Evolutionary conservation across 2,329 filamentous ascomycete genomes (phyloP), one percentile per base, ranked within the genome.

Genomic region (Cercospora sp.): DNA sequence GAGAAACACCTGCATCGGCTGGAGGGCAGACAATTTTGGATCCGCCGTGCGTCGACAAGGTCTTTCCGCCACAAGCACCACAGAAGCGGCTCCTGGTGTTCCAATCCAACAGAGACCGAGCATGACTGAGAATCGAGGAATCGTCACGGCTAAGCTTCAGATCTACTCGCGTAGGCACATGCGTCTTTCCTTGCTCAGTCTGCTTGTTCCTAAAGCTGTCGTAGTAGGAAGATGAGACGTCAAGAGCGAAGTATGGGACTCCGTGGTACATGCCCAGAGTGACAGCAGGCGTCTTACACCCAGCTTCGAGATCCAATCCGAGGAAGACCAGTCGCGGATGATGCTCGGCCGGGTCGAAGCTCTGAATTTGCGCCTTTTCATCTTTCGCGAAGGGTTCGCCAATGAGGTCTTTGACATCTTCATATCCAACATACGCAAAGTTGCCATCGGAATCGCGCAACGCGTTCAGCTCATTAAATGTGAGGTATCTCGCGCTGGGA

Each of bases 1-100:
- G 63, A 20, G 66, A 58, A 4, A 72, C 64, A 12, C 72, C 72
- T 20, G 68, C 69, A 28, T 72, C 72, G 2, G 59, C 60, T 6
- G 72, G 72, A 20, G 72, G 72, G 39, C 72, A 73, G 30, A 73
- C 69, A 10, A 73, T 67, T 48, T 73, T 72, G 4, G 67, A 63
- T 7, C 72, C 72, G 13, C 70, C 72, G 12, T 72, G 69, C n/a
- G 64, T 68, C 8, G 69, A 67, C 2, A 73, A 61, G 3, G 70
- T 73, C 12, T 63, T 64, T 12, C 67, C 66, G 7, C 72, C 72
- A 60, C 70, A 73, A 6, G 70, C 68, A 23, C 69, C 66, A 53
- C 72, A 73, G 57, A 65, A 72, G 31, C 64, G 66, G 16, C 71
- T 72, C 16, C 70, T 58, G 31, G 64, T 60, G 53, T 72, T 72